Base-by-base conservation (phyloP, 2,329 filamentous ascomycete genomes). In the Epichloe brachyelytri region DNA sequence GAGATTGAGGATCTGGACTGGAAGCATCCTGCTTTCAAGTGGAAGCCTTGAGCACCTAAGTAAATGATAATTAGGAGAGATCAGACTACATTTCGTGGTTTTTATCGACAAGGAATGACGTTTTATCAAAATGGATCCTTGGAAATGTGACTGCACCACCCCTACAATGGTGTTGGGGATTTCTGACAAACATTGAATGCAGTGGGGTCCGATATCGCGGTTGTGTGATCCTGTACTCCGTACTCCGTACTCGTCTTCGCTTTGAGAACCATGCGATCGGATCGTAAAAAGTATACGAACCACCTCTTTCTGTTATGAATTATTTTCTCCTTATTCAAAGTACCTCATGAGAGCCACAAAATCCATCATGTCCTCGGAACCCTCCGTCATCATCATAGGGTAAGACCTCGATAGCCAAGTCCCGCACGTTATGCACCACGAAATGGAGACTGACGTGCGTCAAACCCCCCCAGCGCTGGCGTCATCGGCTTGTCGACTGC, bases 21-120 rank as follows among this genome's bases (percentile, higher is more conserved):
- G 80, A 75, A 71, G 56, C 82, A 86, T 65, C 83, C 83, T 3
- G 75, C 66, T 3, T 85, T 85, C 60, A 71, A 75, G 55, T 85
- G 81, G 82, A 59, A 55, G 46, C 55, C 58, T 12, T 67, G 50
- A 58, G 36, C 15, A 37, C 8, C n/a, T 2, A 5, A 37, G 12
- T 5, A 1, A n/a, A 14, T 37, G 26, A 30, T 10, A 10, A 10
- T 4, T 3, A 10, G 8, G 26, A 30, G 7, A 30, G 10, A 30
- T 4, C 8, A 30, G 26, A 4, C 26, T 30, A 10, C 8, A 30
- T 8, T 30, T 8, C 26, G 4, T 30, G 8, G 26, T 4, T 30
- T 30, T 30, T 30, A 4, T 30, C 26, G 8, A 30, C 8, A 10
- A 30, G 8, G 26, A 10, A 10, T 4, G 26, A 30, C 26, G 3